Evolutionary conservation across 1,139 yeast species (phyloP).

Genomic region (Blastobotrys apis): DNA sequence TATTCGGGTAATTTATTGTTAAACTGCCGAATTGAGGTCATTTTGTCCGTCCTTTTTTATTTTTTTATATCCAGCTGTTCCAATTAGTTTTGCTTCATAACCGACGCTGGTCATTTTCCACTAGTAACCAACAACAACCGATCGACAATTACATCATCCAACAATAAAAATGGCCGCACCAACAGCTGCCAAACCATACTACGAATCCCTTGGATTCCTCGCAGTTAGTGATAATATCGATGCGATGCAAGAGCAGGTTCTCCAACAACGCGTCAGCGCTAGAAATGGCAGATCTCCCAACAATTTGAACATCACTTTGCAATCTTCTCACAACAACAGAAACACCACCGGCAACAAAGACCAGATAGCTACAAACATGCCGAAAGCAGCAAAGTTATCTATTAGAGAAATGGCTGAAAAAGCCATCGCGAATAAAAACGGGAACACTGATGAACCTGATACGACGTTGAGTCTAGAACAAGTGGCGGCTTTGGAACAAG

Average conservation of each 20-base stretch:
- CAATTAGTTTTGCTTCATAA: background rate
- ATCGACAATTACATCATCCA: background rate
- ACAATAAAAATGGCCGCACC: conserved; percentile 1
- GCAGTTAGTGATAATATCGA: conserved; percentile 42
- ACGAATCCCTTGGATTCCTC: conserved; percentile 39
- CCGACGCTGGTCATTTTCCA: background rate
- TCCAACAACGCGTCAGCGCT: conserved; percentile 2
- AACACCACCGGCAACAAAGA: background rate
- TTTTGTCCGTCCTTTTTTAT: background rate
- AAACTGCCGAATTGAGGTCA: too few relatives aligned
- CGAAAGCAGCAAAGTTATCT: conserved; percentile 6
- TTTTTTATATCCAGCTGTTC: background rate
- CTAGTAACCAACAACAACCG: background rate
- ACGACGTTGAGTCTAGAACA: conserved; percentile 3
- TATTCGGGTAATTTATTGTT: too few relatives aligned
- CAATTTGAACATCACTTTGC: conserved; percentile 9
- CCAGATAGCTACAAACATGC: conserved; percentile 3
- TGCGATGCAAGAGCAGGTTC: conserved; percentile 35
- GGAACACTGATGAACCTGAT: background rate
- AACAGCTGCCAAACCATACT: conserved; percentile 30
- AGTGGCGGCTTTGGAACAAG: conserved; percentile 8
- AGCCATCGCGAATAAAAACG: background rate
- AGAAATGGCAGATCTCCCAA: background rate
- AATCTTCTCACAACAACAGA: background rate
- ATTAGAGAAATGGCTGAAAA: conserved; percentile 5